Percentiles rank a stretch among this genome's conserved stretches.
phyloP scores from a whole-genome alignment of 129 eudicot genomes.

The Mikania micrantha region DNA sequence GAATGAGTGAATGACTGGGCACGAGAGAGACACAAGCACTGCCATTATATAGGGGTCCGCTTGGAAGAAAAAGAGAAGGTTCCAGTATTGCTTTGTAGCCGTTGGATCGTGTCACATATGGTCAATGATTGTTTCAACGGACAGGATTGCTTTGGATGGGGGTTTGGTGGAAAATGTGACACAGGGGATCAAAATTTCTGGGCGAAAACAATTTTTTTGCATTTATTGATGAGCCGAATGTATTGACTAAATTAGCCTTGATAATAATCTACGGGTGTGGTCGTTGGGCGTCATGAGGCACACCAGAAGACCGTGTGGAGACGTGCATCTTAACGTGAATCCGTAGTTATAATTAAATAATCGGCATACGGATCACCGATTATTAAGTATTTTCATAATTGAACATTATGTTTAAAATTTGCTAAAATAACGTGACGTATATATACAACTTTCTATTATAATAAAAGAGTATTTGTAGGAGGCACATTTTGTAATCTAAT shows the following conservation, averaged over 20 bases:
- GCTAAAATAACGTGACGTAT: no score
- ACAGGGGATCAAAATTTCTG: not conserved
- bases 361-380: no score
- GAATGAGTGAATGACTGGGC: slow-evolving; percentile 17
- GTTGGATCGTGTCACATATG: slow-evolving; percentile 8
- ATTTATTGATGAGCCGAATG: not conserved
- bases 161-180: slow-evolving; percentile 24
- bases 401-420: no score
- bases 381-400: no score
- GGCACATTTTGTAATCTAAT: no score
- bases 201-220: not conserved
- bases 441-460: no score
- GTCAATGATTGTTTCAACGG: slow-evolving; percentile 16
- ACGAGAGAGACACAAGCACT: slow-evolving; percentile 36
- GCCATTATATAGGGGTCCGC: slow-evolving; percentile 10
- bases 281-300: not conserved
- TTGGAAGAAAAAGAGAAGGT: slow-evolving; percentile 18
- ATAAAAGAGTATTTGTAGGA: no score
- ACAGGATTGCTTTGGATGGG: slow-evolving; percentile 28
- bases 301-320: not conserved
- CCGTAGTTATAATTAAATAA: no score
- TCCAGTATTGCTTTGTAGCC: slow-evolving; percentile 17
- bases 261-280: not conserved
- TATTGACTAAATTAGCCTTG: not conserved
- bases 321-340: not conserved